These are phyloP conservation scores for Lanmaoa rubissima DNA, from an alignment of 768 basidiomycete genomes.

Conservation along the genomic window DNA sequence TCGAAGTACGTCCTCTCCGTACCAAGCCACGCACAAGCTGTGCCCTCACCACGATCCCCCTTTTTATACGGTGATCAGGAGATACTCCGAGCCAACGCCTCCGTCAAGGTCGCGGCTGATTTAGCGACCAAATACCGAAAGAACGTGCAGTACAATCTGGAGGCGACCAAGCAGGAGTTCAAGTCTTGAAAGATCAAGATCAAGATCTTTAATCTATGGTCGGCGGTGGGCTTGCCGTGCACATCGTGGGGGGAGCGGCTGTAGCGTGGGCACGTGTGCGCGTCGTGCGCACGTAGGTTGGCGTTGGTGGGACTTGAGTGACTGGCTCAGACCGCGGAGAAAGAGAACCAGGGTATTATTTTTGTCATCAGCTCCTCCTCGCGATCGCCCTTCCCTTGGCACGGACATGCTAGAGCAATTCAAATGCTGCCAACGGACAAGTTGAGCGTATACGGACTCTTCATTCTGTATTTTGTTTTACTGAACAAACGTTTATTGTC, in stretches of 20 bases:
- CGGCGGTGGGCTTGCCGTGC: not conserved
- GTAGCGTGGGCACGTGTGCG: not conserved
- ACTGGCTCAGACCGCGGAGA: not conserved
- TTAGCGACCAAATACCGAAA: constrained; percentile 84
- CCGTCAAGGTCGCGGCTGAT: constrained; percentile 78
- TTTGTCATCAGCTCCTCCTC: not conserved
- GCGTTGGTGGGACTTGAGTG: not conserved
- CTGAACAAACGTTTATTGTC: not conserved
- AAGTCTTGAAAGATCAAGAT: constrained; percentile 1
- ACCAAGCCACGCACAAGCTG: not conserved
- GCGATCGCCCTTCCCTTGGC: not conserved
- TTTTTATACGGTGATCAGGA: constrained; percentile 45
- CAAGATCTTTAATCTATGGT: not conserved
- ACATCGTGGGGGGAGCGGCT: not conserved
- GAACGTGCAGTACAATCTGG: constrained; percentile 91
- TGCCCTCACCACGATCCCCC: too few relatives aligned
- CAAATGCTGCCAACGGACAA: not conserved
- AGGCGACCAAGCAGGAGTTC: constrained; percentile 53
- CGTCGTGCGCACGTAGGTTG: not conserved
- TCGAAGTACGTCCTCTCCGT: constrained; percentile 55
- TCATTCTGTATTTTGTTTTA: not conserved
- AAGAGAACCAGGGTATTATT: not conserved
- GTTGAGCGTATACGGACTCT: not conserved
- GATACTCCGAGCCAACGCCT: constrained; percentile 73
- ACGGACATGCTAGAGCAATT: not conserved